Percentiles rank a stretch among this genome's conserved stretches.
Evolutionary conservation across 2,329 filamentous ascomycete genomes (phyloP).

Genomic region (Zymoseptoria tritici): DNA sequence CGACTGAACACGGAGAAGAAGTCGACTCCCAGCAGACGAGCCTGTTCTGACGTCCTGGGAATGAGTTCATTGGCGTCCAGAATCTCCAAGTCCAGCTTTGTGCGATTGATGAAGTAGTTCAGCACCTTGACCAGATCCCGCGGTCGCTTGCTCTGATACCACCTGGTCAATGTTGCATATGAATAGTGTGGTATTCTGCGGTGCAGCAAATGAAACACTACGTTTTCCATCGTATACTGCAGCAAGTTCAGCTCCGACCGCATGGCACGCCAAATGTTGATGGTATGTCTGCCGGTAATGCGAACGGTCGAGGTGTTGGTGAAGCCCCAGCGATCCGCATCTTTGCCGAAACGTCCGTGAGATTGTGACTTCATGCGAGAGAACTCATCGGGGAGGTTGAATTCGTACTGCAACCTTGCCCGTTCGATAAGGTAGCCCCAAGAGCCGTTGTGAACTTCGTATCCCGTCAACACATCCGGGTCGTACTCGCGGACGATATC

Average conservation of each 20-base stretch:
- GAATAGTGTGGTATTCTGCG: conserved; percentile 81
- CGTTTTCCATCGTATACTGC: conserved; percentile 94
- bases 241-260: conserved; percentile 81
- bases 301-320: conserved; percentile 86
- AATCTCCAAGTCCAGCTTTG: conserved; percentile 80
- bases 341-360: conserved; percentile 76
- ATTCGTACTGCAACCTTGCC: conserved; percentile 77
- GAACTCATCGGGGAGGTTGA: conserved; percentile 83
- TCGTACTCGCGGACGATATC: conserved; percentile 78
- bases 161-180: conserved; percentile 68
- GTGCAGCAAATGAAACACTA: conserved; percentile 84
- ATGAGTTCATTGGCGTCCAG: conserved; percentile 85
- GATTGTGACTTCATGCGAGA: conserved; percentile 80
- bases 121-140: conserved; percentile 67
- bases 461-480: conserved; percentile 88
- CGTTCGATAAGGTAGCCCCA: conserved; percentile 96
- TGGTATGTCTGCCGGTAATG: conserved; percentile 90
- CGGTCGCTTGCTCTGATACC: conserved; percentile 65
- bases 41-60: conserved; percentile 85
- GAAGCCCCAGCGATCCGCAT: conserved; percentile 86
- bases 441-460: conserved; percentile 85
- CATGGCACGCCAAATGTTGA: conserved; percentile 97
- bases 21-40: conserved; percentile 83
- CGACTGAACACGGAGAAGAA: conserved; percentile 95
- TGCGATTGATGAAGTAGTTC: conserved; percentile 67